Base-by-base conservation (phyloP, 1,139 yeast species). In the Candida dubliniensis region DNA sequence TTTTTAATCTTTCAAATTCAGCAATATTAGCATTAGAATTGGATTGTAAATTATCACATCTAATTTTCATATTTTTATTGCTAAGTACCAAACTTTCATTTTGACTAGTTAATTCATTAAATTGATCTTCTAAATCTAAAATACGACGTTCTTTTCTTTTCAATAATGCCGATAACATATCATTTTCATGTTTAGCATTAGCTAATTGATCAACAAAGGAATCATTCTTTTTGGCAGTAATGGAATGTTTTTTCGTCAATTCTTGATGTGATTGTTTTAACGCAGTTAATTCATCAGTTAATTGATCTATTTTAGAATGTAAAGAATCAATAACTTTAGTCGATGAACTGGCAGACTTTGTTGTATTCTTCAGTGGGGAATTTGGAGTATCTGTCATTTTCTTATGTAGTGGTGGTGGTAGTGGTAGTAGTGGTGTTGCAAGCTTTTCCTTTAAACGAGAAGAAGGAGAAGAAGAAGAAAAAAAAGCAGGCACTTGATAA, bases 141-240 rank as follows among this genome's bases (percentile, higher is more conserved):
- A 84, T 76, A 47, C 87, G 66, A 47, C 89, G 70, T 56, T 83
- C 84, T 57, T 84, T 83, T 47, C 90, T 66, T 51, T 76, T 81
- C 51, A 84, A 64, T 50, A 83, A 61, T 0, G 87, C 82, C 52
- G 75, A 79, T 36, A 83, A 70, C 67, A 83, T 82, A 54, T 84
- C 87, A 54, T 81, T 81, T 54, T 84, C 88, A 57, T 83, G 88
- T 59, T 82, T 84, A 29, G 84, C 71, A 53, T 83, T 84, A 34
- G 87, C 83, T 51, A 82, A 64, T 57, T 81, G 87, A 56, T 85
- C 91, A 36, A 81, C 74, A 47, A 80, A 69, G 46, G 78, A 77
- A 38, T 82, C 84, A 49, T 83, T 80, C 56, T 79, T 76, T 45
- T 73, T 70, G 42, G 74, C 63, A 25, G 74, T 62, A 15, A 74